phyloP scores from a whole-genome alignment of 768 basidiomycete genomes.

The Pleurotus citrinopileatus region DNA sequence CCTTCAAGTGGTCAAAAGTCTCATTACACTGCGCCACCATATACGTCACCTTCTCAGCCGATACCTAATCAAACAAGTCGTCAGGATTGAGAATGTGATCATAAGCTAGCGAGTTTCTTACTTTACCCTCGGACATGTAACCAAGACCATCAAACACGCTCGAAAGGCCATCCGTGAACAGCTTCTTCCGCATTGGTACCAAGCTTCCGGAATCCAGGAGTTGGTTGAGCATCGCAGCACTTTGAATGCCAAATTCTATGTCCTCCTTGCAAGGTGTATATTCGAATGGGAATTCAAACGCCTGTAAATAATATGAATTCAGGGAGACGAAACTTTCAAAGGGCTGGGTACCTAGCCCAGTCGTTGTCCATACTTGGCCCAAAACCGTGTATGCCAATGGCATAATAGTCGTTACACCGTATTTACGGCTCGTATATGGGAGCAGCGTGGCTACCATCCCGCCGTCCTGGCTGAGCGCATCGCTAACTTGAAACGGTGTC shows the following conservation, averaged over 20 bases:
- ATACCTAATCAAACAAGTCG: not conserved
- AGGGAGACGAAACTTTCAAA: too few species aligned
- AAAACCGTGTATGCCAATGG: conserved; percentile 18
- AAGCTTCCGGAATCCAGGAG: not conserved
- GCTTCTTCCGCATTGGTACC: not conserved
- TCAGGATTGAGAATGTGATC: not conserved
- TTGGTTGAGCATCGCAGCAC: not conserved
- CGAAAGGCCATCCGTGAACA: not conserved
- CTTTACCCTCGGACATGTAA: not conserved
- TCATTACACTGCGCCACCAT: too few species aligned
- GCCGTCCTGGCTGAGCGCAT: conserved; percentile 18
- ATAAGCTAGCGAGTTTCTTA: not conserved
- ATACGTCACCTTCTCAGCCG: not conserved
- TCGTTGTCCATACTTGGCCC: too few species aligned
- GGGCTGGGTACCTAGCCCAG: too few species aligned
- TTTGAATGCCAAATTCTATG: not conserved
- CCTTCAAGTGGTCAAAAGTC: too few species aligned
- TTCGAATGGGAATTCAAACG: too few species aligned
- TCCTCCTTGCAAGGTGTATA: not conserved
- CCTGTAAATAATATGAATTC: too few species aligned
- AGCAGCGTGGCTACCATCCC: conserved; percentile 22
- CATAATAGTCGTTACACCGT: conserved; percentile 17
- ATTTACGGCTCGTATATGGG: conserved; percentile 18
- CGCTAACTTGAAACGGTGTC: conserved; percentile 21
- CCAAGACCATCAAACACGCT: not conserved